Conservation (phyloP, 805 yeast species). For the Pichia manshurica region DNA sequence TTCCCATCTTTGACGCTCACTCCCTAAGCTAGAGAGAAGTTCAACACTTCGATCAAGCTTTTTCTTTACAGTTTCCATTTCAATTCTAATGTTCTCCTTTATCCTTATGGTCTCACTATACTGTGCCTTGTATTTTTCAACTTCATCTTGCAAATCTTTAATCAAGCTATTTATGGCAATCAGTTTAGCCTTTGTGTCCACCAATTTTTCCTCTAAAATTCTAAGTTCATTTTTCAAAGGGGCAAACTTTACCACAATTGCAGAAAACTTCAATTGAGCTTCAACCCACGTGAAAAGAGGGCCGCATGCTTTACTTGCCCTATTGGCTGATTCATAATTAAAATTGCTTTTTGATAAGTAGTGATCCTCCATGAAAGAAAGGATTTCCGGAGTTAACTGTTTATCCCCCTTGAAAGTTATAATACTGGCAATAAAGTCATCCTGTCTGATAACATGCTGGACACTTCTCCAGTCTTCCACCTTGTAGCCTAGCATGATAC, state of each 20-base stretch:
- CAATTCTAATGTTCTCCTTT: constrained; percentile 65
- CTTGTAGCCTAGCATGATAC: constrained; percentile 69
- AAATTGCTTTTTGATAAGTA: constrained; percentile 62
- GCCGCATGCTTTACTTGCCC: constrained; percentile 95
- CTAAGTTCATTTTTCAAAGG: constrained; percentile 68
- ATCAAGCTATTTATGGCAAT: constrained; percentile 81
- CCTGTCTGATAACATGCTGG: constrained; percentile 70
- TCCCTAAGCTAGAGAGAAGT: constrained; percentile 56
- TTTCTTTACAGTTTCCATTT: constrained; percentile 55
- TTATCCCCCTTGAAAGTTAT: constrained; percentile 63
- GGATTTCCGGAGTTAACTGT: constrained; percentile 48
- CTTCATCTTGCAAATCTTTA: constrained; percentile 60
- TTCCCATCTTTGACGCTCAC: constrained; percentile 76
- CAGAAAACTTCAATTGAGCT: constrained; percentile 79
- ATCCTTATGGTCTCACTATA: constrained; percentile 77
- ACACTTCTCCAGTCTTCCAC: constrained; percentile 76
- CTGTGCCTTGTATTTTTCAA: constrained; percentile 57
- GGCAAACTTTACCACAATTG: constrained; percentile 61
- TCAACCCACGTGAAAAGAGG: constrained; percentile 84
- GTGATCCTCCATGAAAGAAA: constrained; percentile 48
- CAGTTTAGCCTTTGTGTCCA: constrained; percentile 59
- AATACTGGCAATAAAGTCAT: constrained; percentile 80
- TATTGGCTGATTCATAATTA: constrained; percentile 64
- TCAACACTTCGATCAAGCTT: constrained; percentile 59
- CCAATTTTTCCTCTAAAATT: constrained; percentile 52